These are phyloP conservation scores for Triadica sebifera DNA, from an alignment of 345 rosid genomes.

Conservation along the genomic window DNA sequence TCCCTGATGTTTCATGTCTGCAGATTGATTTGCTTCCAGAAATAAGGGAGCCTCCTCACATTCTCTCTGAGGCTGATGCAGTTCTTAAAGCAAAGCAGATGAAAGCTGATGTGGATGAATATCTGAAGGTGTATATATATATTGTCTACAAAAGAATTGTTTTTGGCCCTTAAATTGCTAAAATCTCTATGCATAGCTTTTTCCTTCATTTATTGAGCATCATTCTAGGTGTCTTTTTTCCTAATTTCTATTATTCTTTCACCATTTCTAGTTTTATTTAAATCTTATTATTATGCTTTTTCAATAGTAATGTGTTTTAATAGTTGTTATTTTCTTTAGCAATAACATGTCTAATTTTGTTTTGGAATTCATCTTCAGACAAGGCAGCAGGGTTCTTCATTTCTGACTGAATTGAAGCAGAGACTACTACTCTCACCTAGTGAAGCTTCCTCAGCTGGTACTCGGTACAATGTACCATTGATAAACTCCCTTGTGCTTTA, in stretches of 20 bases:
- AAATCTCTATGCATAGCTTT: not conserved
- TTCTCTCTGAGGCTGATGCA: slow-evolving; percentile 88
- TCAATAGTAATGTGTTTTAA: no score
- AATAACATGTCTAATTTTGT: not conserved
- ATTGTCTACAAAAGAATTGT: not conserved
- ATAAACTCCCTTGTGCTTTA: slow-evolving; percentile 96
- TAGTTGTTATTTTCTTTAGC: not conserved
- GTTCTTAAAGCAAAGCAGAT: slow-evolving; percentile 75
- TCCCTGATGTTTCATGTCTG: slow-evolving; percentile 6
- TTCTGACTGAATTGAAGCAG: slow-evolving; percentile 78
- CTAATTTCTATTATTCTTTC: no score
- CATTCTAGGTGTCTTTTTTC: not conserved
- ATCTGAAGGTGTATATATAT: slow-evolving; percentile 61
- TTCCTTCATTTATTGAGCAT: not conserved
- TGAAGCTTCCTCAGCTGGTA: slow-evolving; percentile 83
- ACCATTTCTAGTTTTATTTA: no score
- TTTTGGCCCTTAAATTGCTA: not conserved
- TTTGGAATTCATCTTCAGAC: slow-evolving; percentile 40
- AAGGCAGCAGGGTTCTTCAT: slow-evolving; percentile 62
- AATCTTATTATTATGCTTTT: no score
- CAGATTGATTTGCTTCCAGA: slow-evolving; percentile 96
- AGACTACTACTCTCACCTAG: slow-evolving; percentile 65
- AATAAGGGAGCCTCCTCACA: slow-evolving; percentile 74
- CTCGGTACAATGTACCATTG: slow-evolving; percentile 81
- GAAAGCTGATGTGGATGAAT: slow-evolving; percentile 89